phyloP scores from a whole-genome alignment of 2,329 filamentous ascomycete genomes.

The Clonostachys rosea region DNA sequence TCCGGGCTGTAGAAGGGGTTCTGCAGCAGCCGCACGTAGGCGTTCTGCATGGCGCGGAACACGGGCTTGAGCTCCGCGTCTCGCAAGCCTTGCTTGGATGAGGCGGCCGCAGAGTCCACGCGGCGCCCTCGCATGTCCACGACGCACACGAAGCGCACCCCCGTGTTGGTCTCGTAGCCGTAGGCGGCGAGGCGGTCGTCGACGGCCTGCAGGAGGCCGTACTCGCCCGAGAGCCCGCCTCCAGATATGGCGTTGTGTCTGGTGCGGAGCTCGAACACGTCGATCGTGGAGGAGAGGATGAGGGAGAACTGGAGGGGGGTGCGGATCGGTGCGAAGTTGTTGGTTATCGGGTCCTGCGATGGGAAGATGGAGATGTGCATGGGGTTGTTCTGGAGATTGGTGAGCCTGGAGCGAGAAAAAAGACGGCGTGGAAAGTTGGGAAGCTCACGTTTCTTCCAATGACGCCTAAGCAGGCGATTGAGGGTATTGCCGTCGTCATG shows the following conservation, averaged over 20 bases:
- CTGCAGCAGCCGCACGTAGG: conserved; percentile 82
- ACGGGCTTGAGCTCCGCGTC: conserved; percentile 88
- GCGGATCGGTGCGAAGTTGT: conserved; percentile 52
- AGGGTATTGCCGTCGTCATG: conserved; percentile 64
- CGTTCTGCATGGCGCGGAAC: conserved; percentile 88
- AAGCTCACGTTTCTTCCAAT: conserved; percentile 82
- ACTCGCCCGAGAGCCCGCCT: conserved; percentile 67
- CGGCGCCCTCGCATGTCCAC: conserved; percentile 82
- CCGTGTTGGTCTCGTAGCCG: conserved; percentile 95
- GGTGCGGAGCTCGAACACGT: conserved; percentile 86
- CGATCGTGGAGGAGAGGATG: conserved; percentile 83
- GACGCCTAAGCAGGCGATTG: conserved; percentile 88
- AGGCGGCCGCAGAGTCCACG: conserved; percentile 21
- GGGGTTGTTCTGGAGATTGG: conserved; percentile 80
- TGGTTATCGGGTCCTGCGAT: conserved; percentile 55
- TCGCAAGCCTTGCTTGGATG: conserved; percentile 39
- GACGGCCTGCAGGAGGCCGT: conserved; percentile 86
- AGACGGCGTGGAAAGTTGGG: neutral
- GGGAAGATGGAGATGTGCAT: conserved; percentile 91
- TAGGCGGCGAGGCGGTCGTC: conserved; percentile 93
- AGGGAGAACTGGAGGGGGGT: conserved; percentile 88
- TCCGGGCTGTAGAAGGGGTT: conserved; percentile 96
- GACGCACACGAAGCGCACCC: conserved; percentile 83
- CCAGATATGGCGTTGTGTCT: conserved; percentile 55
- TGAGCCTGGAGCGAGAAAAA: conserved; percentile 65